Conservation (phyloP, 2,329 filamentous ascomycete species). For the Fusarium avenaceum region DNA sequence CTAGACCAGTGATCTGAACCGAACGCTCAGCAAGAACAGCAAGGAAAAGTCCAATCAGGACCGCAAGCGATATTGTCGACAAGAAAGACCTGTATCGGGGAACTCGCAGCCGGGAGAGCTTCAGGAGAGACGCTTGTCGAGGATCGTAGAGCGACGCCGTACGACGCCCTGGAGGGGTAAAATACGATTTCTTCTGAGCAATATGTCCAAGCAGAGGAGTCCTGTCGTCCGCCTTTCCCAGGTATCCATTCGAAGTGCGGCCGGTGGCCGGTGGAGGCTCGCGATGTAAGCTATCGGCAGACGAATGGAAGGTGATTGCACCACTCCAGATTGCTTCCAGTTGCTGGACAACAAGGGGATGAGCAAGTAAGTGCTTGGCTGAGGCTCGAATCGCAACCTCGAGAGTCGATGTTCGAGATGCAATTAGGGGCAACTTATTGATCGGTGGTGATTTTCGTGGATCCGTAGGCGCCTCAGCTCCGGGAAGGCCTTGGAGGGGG, state of each 20-base stretch:
- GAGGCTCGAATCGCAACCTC: slow-evolving; percentile 94
- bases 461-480: slow-evolving; percentile 54
- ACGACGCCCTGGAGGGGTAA: slow-evolving; percentile 68
- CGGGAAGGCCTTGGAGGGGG: slow-evolving; percentile 84
- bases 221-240: slow-evolving; percentile 58
- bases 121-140: slow-evolving; percentile 89
- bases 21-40: slow-evolving; percentile 84
- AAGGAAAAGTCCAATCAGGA: slow-evolving; percentile 87
- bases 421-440: slow-evolving; percentile 65
- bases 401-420: slow-evolving; percentile 86
- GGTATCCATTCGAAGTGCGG: slow-evolving; percentile 44
- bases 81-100: slow-evolving; percentile 92
- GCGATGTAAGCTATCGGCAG: slow-evolving; percentile 86
- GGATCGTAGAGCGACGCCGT: slow-evolving; percentile 92
- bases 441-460: slow-evolving; percentile 54
- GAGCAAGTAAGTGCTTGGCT: slow-evolving; percentile 91
- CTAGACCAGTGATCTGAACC: slow-evolving; percentile 83
- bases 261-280: slow-evolving; percentile 51
- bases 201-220: slow-evolving; percentile 65
- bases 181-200: slow-evolving; percentile 50
- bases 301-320: slow-evolving; percentile 92
- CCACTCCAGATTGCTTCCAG: slow-evolving; percentile 98
- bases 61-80: slow-evolving; percentile 87
- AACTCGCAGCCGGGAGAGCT: slow-evolving; percentile 89
- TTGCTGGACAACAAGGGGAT: slow-evolving; percentile 92